Evolutionary conservation across 352 stramenopile genomes (phyloP).

Genomic region (Peronosclerospora sorghi): DNA sequence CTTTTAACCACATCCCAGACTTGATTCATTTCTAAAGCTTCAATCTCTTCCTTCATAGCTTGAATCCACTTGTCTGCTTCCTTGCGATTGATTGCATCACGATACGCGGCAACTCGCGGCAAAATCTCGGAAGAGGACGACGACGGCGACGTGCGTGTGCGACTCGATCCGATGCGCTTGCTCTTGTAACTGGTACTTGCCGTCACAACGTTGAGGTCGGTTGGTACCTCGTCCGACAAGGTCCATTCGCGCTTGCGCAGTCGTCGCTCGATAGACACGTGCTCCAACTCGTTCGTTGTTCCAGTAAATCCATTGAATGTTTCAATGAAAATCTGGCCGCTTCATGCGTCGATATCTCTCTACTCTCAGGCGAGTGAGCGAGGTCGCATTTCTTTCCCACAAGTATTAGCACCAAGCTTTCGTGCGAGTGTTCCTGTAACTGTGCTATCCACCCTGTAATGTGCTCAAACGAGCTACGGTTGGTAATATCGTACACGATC

Average conservation of each 20-base stretch:
- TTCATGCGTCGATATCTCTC: constrained; percentile 79
- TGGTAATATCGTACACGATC: constrained; percentile 90
- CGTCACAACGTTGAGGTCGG: constrained; percentile 6
- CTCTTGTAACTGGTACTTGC: constrained; percentile 16
- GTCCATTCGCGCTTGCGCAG: constrained; percentile 28
- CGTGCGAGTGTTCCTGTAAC: constrained; percentile 71
- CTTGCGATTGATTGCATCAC: too few relatives aligned
- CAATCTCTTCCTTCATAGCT: too few relatives aligned
- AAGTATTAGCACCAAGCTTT: constrained; percentile 74
- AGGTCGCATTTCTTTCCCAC: constrained; percentile 86
- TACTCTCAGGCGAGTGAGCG: constrained; percentile 54
- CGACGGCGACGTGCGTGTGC: constrained; percentile 40
- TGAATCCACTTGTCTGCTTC: too few relatives aligned
- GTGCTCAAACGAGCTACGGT: constrained; percentile 76
- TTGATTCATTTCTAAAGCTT: too few relatives aligned
- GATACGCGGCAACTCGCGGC: too few relatives aligned
- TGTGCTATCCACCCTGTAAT: constrained; percentile 68
- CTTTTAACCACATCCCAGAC: too few relatives aligned
- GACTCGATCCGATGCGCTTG: constrained; percentile 16
- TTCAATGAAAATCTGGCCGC: constrained; percentile 67
- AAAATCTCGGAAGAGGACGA: constrained; percentile 46
- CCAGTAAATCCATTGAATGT: constrained; percentile 80
- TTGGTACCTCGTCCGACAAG: constrained; percentile 18
- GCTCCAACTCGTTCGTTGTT: constrained; percentile 10
- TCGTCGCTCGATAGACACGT: constrained; percentile 6